Conservation (phyloP, 768 basidiomycete genomes). For the Leucosporidium yakuticum region DNA sequence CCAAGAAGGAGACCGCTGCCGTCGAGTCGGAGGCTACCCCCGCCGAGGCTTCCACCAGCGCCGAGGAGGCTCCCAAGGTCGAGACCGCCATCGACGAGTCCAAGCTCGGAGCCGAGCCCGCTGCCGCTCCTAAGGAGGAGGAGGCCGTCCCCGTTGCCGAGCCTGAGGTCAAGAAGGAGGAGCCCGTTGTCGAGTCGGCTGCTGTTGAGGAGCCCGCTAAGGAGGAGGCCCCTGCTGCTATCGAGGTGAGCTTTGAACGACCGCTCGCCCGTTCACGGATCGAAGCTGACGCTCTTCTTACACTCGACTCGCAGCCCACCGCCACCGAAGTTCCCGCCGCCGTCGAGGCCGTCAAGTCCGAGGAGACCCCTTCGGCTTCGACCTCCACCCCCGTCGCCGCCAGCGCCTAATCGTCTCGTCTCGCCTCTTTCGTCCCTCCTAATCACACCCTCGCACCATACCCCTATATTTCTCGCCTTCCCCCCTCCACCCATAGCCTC, state of each 20-base stretch:
- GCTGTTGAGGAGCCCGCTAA: neutral
- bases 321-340: neutral
- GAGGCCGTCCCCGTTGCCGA: neutral
- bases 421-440: no score
- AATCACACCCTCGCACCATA: no score
- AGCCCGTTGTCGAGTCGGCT: neutral
- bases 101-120: neutral
- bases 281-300: no score
- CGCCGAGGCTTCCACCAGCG: neutral
- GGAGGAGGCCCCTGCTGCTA: constrained; percentile 5
- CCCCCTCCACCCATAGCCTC: no score
- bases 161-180: neutral
- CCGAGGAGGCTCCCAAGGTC: constrained; percentile 12
- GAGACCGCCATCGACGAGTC: constrained; percentile 16
- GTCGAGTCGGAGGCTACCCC: neutral
- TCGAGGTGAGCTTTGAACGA: no score
- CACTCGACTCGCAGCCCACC: constrained; percentile 1
- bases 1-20: constrained; percentile 19
- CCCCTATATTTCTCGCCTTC: no score
- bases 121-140: constrained; percentile 5
- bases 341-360: neutral
- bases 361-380: no score
- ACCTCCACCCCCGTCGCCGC: no score
- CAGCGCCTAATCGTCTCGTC: no score
- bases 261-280: no score